Conservation (phyloP, 345 rosid genomes). For the Bruguiera sexangula region DNA sequence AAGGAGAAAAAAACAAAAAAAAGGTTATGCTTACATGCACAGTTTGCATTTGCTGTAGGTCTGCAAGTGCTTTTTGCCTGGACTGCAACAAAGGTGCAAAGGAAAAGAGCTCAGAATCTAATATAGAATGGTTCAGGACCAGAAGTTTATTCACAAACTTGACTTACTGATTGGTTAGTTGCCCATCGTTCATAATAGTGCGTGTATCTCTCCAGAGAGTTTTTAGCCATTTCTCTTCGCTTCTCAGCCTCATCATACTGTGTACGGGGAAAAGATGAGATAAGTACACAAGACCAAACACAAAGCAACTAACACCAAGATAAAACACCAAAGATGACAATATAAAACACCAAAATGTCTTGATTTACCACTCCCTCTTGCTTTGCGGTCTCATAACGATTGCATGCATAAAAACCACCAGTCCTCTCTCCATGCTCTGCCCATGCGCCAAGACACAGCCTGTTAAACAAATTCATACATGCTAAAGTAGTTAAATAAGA, state of each 20-base stretch:
- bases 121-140: background rate
- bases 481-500: background rate
- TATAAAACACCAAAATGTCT: background rate
- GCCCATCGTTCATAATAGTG: constrained; percentile 94
- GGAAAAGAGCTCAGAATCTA: constrained; percentile 11
- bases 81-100: constrained; percentile 50
- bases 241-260: constrained; percentile 78
- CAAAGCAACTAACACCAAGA: background rate
- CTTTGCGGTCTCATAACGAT: constrained; percentile 76
- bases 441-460: constrained; percentile 84
- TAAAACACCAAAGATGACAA: background rate
- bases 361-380: constrained; percentile 78
- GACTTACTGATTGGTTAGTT: constrained; percentile 72
- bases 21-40: constrained; percentile 56
- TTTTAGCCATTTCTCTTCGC: constrained; percentile 89
- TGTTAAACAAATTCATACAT: constrained; percentile 29
- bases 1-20: background rate
- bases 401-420: constrained; percentile 77
- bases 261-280: background rate
- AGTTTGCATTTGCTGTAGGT: constrained; percentile 73
- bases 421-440: constrained; percentile 76
- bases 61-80: constrained; percentile 78
- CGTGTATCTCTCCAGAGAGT: constrained; percentile 80
- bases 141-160: constrained; percentile 3
- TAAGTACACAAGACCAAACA: background rate